Evolutionary conservation across 2,329 filamentous ascomycete genomes (phyloP), one percentile per base, ranked within the genome.

Genomic region (Helotiales sp.): DNA sequence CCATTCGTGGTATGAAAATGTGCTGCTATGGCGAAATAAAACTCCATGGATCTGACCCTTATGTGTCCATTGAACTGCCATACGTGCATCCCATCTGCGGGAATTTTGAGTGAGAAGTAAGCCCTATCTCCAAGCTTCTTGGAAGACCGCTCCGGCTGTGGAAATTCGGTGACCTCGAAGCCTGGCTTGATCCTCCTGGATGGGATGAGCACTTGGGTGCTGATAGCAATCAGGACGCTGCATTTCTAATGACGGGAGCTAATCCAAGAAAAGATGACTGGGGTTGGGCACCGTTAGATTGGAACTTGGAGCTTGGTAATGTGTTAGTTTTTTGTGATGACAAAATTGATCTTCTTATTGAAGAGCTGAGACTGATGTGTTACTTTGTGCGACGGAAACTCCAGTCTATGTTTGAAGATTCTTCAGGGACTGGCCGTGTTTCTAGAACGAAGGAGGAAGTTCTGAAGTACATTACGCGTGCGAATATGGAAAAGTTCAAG

Each of bases 1-100:
- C 46, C 25, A 31, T 49, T 27, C 46, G 46, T 12, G 46, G 46
- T 49, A 27, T 49, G n/a, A 49, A 49, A 27, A 49, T 49, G 15
- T 49, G 46, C 46, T 49, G 46, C n/a, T 49, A 49, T 31, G 46
- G 46, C 46, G 46, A 49, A 49, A 49, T 31, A 10, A 49, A 49
- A 49, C 46, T 49, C 25, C 46, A 49, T 49, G 46, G 25, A 31
- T 17, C 46, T 24, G 46, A 49, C 17, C 46, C 46, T 24, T 49
- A 49, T 49, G 46, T 49, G 46, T 27, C 46, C 30, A 31, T 49
- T 49, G 46, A 49, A 49, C 25, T 49, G 24, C 46, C 46, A 49
- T 10, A 3, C 10, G 27, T 31, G 25, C 46, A 49, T 31, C 46
- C 46, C 9, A 49, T 49, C 46, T n/a, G 42, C 19, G 42, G 42